Evolutionary conservation across 495 filamentous ascomycete genomes (phyloP).

Genomic region (Penicillium maclennaniae): DNA sequence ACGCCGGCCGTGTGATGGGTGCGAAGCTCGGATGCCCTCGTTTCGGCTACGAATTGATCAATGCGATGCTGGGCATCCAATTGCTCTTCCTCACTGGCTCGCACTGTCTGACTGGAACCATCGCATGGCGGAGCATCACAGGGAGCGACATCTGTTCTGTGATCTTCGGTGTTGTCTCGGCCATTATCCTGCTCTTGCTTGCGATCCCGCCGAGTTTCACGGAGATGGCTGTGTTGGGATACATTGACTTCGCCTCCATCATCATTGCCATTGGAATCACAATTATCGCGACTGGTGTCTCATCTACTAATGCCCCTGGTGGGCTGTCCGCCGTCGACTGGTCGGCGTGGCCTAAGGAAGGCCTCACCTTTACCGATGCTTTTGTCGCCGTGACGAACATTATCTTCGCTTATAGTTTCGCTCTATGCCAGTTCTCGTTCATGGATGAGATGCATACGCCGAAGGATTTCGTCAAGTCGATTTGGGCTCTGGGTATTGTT

Average conservation of each 20-base stretch:
- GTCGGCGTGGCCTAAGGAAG: constrained; percentile 24
- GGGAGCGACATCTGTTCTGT: constrained; percentile 56
- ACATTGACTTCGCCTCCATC: constrained; percentile 59
- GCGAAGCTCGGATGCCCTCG: constrained; percentile 34
- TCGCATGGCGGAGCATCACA: constrained; percentile 58
- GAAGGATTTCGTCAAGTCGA: constrained; percentile 54
- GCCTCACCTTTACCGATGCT: constrained; percentile 20
- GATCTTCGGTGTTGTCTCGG: constrained; percentile 55
- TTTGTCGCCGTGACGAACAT: constrained; percentile 64
- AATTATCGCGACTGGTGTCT: constrained; percentile 56
- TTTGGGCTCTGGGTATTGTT: constrained; percentile 51
- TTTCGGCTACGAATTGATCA: constrained; percentile 55
- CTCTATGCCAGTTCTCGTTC: constrained; percentile 62
- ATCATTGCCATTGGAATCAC: constrained; percentile 58
- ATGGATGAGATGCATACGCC: constrained; percentile 68
- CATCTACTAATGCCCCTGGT: constrained; percentile 25
- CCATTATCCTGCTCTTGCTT: constrained; percentile 53
- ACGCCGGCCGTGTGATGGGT: constrained; percentile 44
- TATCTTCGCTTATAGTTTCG: constrained; percentile 58
- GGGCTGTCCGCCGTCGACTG: constrained; percentile 28
- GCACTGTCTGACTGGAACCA: constrained; percentile 63
- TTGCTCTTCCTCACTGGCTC: constrained; percentile 63
- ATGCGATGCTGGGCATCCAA: constrained; percentile 52
- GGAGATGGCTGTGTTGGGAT: constrained; percentile 51
- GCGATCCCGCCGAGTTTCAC: constrained; percentile 51